Conservation (phyloP, 164 flowering plant species). For the Malania oleifera region DNA sequence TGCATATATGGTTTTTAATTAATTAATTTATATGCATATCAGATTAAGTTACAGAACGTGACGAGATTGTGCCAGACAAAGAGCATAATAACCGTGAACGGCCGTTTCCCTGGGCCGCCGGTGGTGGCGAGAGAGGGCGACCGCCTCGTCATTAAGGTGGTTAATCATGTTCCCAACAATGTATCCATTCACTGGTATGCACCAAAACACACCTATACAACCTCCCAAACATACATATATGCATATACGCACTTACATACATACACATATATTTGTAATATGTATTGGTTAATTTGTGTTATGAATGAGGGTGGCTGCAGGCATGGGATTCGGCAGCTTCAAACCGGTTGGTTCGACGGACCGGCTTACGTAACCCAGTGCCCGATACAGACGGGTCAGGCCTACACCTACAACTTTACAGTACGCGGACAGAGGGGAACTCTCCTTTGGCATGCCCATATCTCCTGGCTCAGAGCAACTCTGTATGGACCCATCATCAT, state of each 20-base stretch:
- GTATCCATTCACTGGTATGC: constrained; percentile 51
- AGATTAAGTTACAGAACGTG: constrained; percentile 56
- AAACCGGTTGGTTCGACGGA: constrained; percentile 66
- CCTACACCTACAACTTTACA: constrained; percentile 57
- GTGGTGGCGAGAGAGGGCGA: constrained; percentile 71
- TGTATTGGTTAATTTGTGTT: background rate
- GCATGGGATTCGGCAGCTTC: constrained; percentile 66
- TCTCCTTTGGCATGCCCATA: constrained; percentile 53
- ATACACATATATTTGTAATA: background rate
- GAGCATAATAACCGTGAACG: constrained; percentile 61
- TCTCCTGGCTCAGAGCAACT: constrained; percentile 57
- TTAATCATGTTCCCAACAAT: constrained; percentile 53
- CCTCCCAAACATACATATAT: too few relatives aligned
- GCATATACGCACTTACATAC: too few relatives aligned
- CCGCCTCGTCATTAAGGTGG: constrained; percentile 48
- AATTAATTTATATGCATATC: background rate
- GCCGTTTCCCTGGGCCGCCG: constrained; percentile 60
- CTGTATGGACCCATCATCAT: constrained; percentile 61
- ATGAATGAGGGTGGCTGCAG: constrained; percentile 20
- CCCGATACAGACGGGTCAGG: constrained; percentile 61
- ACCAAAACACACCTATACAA: too few relatives aligned
- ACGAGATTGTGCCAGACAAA: constrained; percentile 63
- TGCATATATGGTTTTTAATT: background rate
- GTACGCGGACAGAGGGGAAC: constrained; percentile 60
- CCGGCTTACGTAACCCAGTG: constrained; percentile 65